Evolutionary conservation across 257 asterid species (phyloP).

Genomic region (Solanum rostratum): DNA sequence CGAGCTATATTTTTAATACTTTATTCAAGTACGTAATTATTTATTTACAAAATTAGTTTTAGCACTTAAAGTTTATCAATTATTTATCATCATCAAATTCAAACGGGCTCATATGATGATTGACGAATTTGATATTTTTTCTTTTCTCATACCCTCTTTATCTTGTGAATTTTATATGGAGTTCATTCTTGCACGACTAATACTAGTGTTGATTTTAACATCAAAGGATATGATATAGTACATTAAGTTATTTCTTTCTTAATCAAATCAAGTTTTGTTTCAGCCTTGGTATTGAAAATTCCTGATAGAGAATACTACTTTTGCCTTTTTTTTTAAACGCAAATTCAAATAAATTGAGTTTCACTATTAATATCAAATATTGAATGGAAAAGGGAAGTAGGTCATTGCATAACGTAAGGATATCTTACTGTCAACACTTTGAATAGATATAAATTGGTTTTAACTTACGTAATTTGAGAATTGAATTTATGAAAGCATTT

Average conservation of each 20-base stretch:
- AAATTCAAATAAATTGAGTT: too few species aligned
- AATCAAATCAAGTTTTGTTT: too few species aligned
- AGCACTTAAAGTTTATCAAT: background rate
- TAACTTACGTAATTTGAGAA: background rate
- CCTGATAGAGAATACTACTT: too few species aligned
- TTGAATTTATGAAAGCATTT: background rate
- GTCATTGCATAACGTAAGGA: background rate
- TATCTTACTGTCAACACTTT: background rate
- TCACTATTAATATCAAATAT: too few species aligned
- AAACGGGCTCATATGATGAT: background rate
- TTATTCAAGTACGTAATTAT: background rate
- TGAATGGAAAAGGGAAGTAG: too few species aligned
- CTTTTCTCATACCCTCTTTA: background rate
- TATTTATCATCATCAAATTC: background rate
- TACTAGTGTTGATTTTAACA: background rate
- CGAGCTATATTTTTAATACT: too few species aligned
- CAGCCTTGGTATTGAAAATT: too few species aligned
- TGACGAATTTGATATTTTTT: background rate
- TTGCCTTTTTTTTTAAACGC: too few species aligned
- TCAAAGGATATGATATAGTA: too few species aligned
- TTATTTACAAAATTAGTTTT: background rate
- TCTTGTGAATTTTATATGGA: background rate
- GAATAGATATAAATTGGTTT: background rate
- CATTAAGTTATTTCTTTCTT: too few species aligned
- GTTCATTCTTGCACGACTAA: background rate